phyloP scores from a whole-genome alignment of 2,329 filamentous ascomycete species.

The Alternaria sp. region DNA sequence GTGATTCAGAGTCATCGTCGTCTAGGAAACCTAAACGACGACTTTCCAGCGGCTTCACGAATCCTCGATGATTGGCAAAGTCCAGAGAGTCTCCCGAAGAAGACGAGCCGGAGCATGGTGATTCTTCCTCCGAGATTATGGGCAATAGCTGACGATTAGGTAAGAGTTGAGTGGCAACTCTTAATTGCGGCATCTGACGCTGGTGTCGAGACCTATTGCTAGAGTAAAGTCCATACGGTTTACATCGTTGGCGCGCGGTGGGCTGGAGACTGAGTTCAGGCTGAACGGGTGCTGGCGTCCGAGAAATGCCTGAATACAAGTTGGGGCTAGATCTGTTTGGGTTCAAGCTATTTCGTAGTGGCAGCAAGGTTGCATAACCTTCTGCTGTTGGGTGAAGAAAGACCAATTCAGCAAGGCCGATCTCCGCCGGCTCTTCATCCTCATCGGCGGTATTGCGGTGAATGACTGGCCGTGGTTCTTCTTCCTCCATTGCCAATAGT shows the following conservation, averaged over 20 bases:
- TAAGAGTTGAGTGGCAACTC: constrained; percentile 2
- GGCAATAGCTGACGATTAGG: not conserved
- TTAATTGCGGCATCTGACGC: not conserved
- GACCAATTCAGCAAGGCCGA: not conserved
- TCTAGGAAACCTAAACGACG: constrained; percentile 10
- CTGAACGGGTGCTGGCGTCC: not conserved
- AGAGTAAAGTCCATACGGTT: not conserved
- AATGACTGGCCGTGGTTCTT: not conserved
- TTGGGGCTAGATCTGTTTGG: not conserved
- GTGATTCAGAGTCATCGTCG: not conserved
- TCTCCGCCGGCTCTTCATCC: not conserved
- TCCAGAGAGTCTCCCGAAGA: constrained; percentile 3
- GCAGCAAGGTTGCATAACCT: not conserved
- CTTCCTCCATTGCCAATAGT: constrained; percentile 1
- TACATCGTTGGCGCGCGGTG: not conserved
- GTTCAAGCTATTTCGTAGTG: not conserved
- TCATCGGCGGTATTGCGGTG: not conserved
- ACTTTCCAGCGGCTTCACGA: not conserved
- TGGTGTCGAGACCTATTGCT: not conserved
- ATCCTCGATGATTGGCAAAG: constrained; percentile 2
- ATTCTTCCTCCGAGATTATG: not conserved
- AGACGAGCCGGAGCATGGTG: not conserved
- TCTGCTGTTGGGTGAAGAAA: not conserved
- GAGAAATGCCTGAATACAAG: not conserved
- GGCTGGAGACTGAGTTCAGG: not conserved